Percentiles rank a stretch among this genome's conserved stretches.
Evolutionary conservation across 1,139 yeast genomes (phyloP).

Genomic region (Kodamaea alishanica): DNA sequence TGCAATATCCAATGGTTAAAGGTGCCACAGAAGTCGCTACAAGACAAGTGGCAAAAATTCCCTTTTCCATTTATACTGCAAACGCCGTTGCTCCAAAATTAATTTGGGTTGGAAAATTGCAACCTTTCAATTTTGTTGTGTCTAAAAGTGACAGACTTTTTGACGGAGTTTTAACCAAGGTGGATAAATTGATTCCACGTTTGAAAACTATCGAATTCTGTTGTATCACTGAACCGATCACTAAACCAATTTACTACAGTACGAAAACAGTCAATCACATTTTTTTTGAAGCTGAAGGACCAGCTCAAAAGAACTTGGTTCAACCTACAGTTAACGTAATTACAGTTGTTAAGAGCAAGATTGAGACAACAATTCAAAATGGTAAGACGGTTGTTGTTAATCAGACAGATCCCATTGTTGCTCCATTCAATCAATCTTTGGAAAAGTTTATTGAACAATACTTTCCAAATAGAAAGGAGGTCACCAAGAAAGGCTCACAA

Average conservation of each 20-base stretch:
- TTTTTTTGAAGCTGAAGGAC: slow-evolving; percentile 3
- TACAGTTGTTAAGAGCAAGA: slow-evolving; percentile 36
- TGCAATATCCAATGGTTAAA: slow-evolving; percentile 24
- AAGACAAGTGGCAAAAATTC: slow-evolving; percentile 13
- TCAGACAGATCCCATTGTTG: slow-evolving; percentile 58
- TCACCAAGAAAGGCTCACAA: slow-evolving; percentile 39
- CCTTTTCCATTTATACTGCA: slow-evolving; percentile 16
- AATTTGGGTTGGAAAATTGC: slow-evolving; percentile 18
- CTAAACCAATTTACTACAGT: slow-evolving; percentile 1
- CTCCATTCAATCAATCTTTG: slow-evolving; percentile 55
- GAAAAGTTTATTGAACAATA: slow-evolving; percentile 41
- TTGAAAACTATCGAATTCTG: slow-evolving; percentile 37
- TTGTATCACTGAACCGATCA: slow-evolving; percentile 40
- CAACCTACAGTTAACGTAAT: slow-evolving; percentile 44
- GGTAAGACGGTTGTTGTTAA: slow-evolving; percentile 54
- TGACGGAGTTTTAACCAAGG: slow-evolving; percentile 29
- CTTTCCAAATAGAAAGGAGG: slow-evolving; percentile 47
- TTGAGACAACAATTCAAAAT: slow-evolving; percentile 34
- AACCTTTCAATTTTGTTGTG: slow-evolving; percentile 25
- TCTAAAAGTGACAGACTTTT: slow-evolving; percentile 28
- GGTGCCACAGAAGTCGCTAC: slow-evolving; percentile 16
- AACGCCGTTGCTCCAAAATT: slow-evolving; percentile 16
- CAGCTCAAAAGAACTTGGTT: slow-evolving; percentile 13
- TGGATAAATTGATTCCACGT: slow-evolving; percentile 37
- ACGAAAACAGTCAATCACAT: background rate